A percentile compares a stretch with the other conserved stretches of the same genome.
Conservation (phyloP, 768 basidiomycete genomes). For the Leccinum imitatum region DNA sequence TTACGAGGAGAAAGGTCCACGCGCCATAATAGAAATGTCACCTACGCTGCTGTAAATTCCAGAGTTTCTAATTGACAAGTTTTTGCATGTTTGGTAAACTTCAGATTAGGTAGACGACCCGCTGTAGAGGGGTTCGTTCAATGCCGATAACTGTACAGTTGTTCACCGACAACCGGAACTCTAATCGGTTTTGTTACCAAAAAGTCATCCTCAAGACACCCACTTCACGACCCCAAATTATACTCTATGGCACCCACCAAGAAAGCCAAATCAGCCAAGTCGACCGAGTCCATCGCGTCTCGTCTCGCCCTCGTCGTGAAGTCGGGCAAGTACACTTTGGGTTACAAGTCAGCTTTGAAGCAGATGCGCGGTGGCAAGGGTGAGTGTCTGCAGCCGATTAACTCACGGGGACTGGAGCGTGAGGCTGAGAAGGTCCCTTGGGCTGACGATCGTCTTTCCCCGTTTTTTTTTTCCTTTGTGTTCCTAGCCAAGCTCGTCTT, state of each 20-base stretch:
- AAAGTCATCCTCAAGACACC: constrained; percentile 16
- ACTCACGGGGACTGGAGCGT: constrained; percentile 93
- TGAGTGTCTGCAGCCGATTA: constrained; percentile 49
- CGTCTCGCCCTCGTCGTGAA: constrained; percentile 96
- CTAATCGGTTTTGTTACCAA: constrained; percentile 5
- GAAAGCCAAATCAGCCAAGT: constrained; percentile 93
- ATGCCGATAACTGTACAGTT: constrained; percentile 32
- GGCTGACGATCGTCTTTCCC: constrained; percentile 50
- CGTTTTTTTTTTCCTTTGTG: constrained; percentile 19
- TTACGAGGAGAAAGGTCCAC: constrained; percentile 71
- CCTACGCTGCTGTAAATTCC: constrained; percentile 59
- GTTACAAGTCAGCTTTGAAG: constrained; percentile 98
- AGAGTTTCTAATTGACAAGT: not conserved
- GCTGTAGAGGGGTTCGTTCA: not conserved
- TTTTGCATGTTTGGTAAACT: not conserved
- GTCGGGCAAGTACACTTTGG: constrained; percentile 95
- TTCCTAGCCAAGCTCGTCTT: constrained; percentile 90
- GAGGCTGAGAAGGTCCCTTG: constrained; percentile 99
- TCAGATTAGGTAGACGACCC: not conserved
- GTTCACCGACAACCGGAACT: constrained; percentile 18
- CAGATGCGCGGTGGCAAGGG: constrained; percentile 98
- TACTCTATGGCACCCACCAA: constrained; percentile 88
- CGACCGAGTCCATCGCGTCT: constrained; percentile 89
- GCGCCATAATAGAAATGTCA: constrained; percentile 73
- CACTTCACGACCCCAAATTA: constrained; percentile 18